Base-by-base conservation (phyloP, 164 flowering plant species). In the Litsea cubeba region DNA sequence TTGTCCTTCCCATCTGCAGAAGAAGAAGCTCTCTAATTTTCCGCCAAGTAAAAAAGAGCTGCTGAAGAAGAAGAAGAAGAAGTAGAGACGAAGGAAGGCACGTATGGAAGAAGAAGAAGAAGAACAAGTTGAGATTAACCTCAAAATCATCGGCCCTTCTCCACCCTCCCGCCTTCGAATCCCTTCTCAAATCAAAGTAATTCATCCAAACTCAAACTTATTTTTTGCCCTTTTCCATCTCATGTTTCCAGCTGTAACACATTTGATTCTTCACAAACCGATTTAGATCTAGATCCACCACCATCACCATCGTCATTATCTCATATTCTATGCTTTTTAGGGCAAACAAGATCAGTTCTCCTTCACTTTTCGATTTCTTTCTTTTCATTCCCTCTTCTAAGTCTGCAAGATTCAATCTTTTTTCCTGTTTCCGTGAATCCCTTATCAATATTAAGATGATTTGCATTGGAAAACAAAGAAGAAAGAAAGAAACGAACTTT, bases 121-220 rank as follows among this genome's bases (percentile, higher is more conserved):
- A 68, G 74, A 71, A 10, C 80, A 28, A 76, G 94, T 91, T 20
- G 88, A 89, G 69, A 89, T 95, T 77, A 75, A 76, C 58, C 79
- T 92, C 73, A 88, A 83, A 82, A 80, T 88, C 68, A 80, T 95
- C 18, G 97, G 98, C 58, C 98, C 98, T 71, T 74, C 86, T 77
- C 95, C 86, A 49, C 91, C 95, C 0, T 83, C 88, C 83, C 92
- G 83, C 65, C 85, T 94, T 69, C 78, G 22, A 5, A 82, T 91
- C 60, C 86, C 97, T 20, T 87, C 95, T 79, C 54, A 79, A 4
- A 85, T 92, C 80, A 86, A 82, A 69, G 98, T 94, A 82, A 65
- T 71, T 20, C n/a, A 63, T 64, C 62, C 54, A 40, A 12, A 2
- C 3, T n/a, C 50, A 8, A 30, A 0, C 32, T 30, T 30, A 30